Conservation (phyloP, 169 alveolate genomes). For the Miamiensis avidus region DNA sequence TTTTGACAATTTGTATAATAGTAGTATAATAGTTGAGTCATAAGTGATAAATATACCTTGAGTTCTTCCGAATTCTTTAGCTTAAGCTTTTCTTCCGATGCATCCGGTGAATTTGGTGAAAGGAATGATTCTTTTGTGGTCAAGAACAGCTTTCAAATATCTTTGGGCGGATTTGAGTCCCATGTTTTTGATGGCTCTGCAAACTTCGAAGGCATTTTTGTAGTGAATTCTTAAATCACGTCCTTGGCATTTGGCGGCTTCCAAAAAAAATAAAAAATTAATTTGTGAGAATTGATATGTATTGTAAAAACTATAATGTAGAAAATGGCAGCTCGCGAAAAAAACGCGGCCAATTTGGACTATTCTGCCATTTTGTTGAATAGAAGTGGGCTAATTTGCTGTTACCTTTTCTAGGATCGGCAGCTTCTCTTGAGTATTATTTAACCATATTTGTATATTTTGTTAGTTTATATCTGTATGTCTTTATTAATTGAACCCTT, state of each 20-base stretch:
- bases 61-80: conserved; percentile 92
- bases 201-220: conserved; percentile 98
- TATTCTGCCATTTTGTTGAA: too few species aligned
- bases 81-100: conserved; percentile 98
- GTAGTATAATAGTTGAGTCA: too few species aligned
- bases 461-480: too few species aligned
- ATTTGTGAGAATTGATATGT: too few species aligned
- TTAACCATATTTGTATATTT: not conserved
- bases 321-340: too few species aligned
- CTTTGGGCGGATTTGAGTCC: conserved; percentile 90
- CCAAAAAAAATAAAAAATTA: too few species aligned
- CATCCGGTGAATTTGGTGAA: conserved; percentile 96
- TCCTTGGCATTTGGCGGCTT: conserved; percentile 85
- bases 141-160: conserved; percentile 95
- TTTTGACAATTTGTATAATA: too few species aligned
- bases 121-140: conserved; percentile 96
- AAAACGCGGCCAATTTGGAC: too few species aligned
- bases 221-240: conserved; percentile 93
- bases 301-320: too few species aligned
- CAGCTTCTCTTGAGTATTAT: not conserved
- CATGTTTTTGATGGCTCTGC: conserved; percentile 96
- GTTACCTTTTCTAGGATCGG: not conserved
- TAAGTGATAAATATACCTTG: conserved; percentile 89
- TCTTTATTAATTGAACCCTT: not conserved
- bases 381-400: too few species aligned